A percentile compares a stretch with the other conserved stretches of the same genome.
phyloP scores from a whole-genome alignment of 192 early-diverging fungal species.

The Backusella psychrophila region DNA sequence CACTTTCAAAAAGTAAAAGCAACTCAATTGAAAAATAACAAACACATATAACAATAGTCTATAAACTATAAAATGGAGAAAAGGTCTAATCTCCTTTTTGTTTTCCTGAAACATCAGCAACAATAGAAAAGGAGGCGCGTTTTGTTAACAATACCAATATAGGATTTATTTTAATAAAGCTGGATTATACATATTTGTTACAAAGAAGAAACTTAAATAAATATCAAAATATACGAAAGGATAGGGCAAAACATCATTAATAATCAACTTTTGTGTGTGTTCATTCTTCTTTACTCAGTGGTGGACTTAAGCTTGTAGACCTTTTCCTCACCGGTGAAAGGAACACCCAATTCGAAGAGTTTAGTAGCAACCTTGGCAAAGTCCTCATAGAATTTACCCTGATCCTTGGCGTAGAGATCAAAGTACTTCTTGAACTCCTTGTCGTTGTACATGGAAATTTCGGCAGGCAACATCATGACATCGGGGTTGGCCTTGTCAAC shows the following conservation, averaged over 20 bases:
- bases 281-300: constrained; percentile 35
- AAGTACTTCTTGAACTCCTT: constrained; percentile 73
- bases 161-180: constrained; percentile 5
- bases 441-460: constrained; percentile 54
- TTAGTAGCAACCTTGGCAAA: constrained; percentile 83
- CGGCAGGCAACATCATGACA: constrained; percentile 66
- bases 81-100: background rate
- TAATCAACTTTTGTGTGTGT: background rate
- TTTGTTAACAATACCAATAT: background rate
- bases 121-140: background rate
- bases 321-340: constrained; percentile 63
- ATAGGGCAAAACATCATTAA: background rate
- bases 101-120: background rate
- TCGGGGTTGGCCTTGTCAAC: constrained; percentile 71
- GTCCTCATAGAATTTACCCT: constrained; percentile 87
- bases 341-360: constrained; percentile 85
- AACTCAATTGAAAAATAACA: background rate
- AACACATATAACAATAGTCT: background rate
- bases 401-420: constrained; percentile 85
- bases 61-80: background rate
- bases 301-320: constrained; percentile 67
- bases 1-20: background rate
- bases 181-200: background rate
- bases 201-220: constrained; percentile 4
- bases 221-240: background rate